Evolutionary conservation across 495 filamentous ascomycete genomes (phyloP), one percentile per base, ranked within the genome.

Genomic region (Aspergillus ostianus): DNA sequence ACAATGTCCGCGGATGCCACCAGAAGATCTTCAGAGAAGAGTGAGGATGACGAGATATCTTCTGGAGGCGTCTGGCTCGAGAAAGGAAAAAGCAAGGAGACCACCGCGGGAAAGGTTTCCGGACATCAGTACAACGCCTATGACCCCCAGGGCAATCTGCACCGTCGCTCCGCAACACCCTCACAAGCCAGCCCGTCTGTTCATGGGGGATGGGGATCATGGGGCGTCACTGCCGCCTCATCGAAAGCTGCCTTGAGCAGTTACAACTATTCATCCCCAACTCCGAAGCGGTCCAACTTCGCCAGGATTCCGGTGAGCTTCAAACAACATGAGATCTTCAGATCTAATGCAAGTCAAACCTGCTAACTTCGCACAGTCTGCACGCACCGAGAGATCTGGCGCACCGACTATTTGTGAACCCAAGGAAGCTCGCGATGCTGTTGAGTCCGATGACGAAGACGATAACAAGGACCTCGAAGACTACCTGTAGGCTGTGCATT

Each of bases 1-100:
- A 9, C n/a, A 41, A 41, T 17, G 12, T 41, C 9, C 15, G 12
- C 36, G 23, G 27, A 21, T 32, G 20, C 15, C 23, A 6, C 27
- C 44, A 23, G 44, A 17, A 15, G 9, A 19, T 51, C 55, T 7
- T 15, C 15, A 15, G 47, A 56, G 9, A 30, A 13, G 15, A 41
- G 53, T 47, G 41, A 15, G 9, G 48, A 54, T 9, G 60, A 59
- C 9, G 51, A 63, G 21, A 58, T 58, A 21, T 19, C 29, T 23
- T 65, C 68, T 45, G 62, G 64, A 18, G 62, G 60, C 17, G 60
- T 58, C 4, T 72, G 56, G 59, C 12, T 69, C 5, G 65, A 70
- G 41, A 63, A 7, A 17, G 47, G 1, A 19, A 30, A 2, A 48
- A 53, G 13, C 45, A 60, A 29, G 53, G 48, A 41, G 19, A 27